Conservation (phyloP, 768 basidiomycete genomes). For the Trametes gibbosa region DNA sequence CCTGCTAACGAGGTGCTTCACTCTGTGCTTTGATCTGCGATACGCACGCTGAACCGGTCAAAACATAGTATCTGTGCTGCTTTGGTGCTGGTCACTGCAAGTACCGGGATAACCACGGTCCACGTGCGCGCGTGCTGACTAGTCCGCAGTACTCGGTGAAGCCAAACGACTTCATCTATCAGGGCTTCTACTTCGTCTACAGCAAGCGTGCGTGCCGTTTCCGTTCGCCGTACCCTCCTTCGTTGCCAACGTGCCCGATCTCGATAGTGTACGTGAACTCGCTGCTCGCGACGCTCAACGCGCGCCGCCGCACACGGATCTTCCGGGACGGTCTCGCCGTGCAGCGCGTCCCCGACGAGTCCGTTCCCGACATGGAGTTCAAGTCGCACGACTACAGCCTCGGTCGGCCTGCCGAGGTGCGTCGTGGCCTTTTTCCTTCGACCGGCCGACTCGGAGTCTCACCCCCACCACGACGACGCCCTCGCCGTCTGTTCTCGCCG, state of each 20-base stretch:
- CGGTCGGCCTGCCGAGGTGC: background rate
- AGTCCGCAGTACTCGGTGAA: conserved; percentile 6
- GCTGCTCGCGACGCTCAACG: conserved; percentile 15
- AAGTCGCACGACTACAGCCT: background rate
- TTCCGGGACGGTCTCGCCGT: background rate
- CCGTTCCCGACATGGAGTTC: background rate
- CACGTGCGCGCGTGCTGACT: too few species aligned
- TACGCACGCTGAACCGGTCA: background rate
- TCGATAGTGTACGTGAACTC: conserved; percentile 18
- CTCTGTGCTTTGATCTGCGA: background rate
- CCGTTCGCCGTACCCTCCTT: too few species aligned
- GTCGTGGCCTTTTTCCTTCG: background rate
- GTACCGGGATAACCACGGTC: background rate
- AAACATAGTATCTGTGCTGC: conserved; percentile 7
- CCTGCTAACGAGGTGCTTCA: conserved; percentile 18
- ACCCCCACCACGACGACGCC: too few species aligned
- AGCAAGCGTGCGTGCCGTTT: conserved; percentile 16
- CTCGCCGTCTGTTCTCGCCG: too few species aligned
- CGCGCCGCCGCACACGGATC: background rate
- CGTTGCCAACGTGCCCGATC: too few species aligned
- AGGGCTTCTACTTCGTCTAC: conserved; percentile 20
- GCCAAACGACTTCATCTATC: conserved; percentile 17
- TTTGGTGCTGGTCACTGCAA: conserved; percentile 10
- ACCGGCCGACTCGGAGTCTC: too few species aligned
- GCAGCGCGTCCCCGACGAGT: background rate